Conservation (phyloP, 2,329 filamentous ascomycete species). For the Penicillium glabrum region DNA sequence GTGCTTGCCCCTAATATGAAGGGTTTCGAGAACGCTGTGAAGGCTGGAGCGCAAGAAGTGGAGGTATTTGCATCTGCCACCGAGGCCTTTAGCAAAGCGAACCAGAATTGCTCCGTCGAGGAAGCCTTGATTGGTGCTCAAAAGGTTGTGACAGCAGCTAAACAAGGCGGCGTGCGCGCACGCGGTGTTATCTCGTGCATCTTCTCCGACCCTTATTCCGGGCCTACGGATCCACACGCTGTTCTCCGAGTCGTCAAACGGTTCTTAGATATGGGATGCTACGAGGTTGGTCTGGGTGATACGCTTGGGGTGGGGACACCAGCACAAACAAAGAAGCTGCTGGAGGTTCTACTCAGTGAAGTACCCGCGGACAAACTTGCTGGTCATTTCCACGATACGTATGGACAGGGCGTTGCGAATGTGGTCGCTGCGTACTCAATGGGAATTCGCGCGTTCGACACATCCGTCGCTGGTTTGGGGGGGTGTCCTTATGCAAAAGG, state of each 20-base stretch:
- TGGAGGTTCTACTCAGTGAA: constrained; percentile 44
- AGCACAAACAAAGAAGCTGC: constrained; percentile 30
- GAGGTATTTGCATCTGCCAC: constrained; percentile 44
- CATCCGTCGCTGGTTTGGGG: constrained; percentile 74
- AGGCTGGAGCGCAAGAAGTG: constrained; percentile 36
- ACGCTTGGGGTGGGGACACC: constrained; percentile 85
- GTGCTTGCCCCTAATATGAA: constrained; percentile 44
- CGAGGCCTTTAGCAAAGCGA: constrained; percentile 44
- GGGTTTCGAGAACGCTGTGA: constrained; percentile 58
- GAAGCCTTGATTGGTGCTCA: constrained; percentile 36
- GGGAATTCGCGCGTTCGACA: constrained; percentile 76
- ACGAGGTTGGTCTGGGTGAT: constrained; percentile 86
- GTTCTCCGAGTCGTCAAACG: constrained; percentile 53
- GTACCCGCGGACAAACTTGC: constrained; percentile 70
- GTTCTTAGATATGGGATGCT: constrained; percentile 80
- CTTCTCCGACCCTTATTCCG: constrained; percentile 50
- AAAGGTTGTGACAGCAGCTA: constrained; percentile 31
- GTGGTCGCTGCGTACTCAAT: constrained; percentile 73
- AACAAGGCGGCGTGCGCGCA: constrained; percentile 23
- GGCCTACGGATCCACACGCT: constrained; percentile 52
- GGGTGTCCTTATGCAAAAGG: constrained; percentile 84
- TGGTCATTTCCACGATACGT: constrained; percentile 88
- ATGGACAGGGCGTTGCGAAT: constrained; percentile 82
- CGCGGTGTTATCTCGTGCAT: constrained; percentile 45
- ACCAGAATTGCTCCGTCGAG: constrained; percentile 43